A percentile compares a stretch with the other conserved stretches of the same genome.
phyloP scores from a whole-genome alignment of 1,284 basidiomycete species.

The Apiotrichum akiyoshidainum region DNA sequence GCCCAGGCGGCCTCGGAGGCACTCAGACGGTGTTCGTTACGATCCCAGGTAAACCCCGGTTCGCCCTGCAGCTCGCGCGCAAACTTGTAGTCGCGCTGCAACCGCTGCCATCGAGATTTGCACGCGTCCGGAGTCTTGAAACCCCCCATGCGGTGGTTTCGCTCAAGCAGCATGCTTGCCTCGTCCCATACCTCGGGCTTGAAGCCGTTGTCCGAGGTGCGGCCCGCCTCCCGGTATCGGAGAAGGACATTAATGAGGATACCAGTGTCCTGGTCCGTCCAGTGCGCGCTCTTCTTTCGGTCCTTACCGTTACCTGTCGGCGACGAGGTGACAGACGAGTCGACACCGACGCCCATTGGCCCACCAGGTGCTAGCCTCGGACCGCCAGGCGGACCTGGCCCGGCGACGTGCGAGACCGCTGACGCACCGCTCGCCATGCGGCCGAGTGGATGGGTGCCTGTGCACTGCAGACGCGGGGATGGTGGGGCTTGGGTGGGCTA shows the following conservation, averaged over 20 bases:
- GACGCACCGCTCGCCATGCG: slow-evolving; percentile 6
- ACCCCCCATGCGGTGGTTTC: slow-evolving; percentile 33
- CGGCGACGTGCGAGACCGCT: slow-evolving; percentile 1
- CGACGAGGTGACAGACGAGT: slow-evolving; percentile 18
- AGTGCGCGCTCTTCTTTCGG: slow-evolving; percentile 43
- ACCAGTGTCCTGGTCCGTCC: slow-evolving; percentile 40
- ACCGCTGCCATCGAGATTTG: slow-evolving; percentile 44
- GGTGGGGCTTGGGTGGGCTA: neutral
- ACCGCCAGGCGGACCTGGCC: neutral
- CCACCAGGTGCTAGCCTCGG: neutral
- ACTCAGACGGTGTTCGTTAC: slow-evolving; percentile 23
- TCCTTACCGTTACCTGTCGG: slow-evolving; percentile 29
- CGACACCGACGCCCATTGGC: neutral
- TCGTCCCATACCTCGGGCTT: slow-evolving; percentile 45
- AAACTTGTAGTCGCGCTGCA: slow-evolving; percentile 44
- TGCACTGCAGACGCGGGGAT: slow-evolving; percentile 1
- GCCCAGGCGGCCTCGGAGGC: slow-evolving; percentile 36
- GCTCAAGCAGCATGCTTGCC: slow-evolving; percentile 27
- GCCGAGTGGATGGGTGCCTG: neutral
- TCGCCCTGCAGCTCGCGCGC: slow-evolving; percentile 32
- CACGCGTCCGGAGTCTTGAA: slow-evolving; percentile 47
- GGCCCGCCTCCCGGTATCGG: slow-evolving; percentile 31
- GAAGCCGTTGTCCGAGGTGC: slow-evolving; percentile 46
- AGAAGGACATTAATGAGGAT: slow-evolving; percentile 33
- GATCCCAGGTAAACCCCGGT: slow-evolving; percentile 37